Conservation (phyloP, 225 moss, liverwort and hornwort genomes). For the Antitrichia curtipendula region DNA sequence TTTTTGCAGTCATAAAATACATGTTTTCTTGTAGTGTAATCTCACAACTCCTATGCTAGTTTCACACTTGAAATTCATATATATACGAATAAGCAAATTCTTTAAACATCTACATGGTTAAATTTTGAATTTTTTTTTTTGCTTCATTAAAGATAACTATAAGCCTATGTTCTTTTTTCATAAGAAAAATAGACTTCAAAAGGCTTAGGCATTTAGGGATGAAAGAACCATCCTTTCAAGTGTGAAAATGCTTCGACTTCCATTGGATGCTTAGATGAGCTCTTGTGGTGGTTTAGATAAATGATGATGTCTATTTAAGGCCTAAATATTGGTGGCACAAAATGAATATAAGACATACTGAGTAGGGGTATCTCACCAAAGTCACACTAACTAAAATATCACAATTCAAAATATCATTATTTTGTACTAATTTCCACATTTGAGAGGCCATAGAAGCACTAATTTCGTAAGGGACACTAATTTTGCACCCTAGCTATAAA, state of each 20-base stretch:
- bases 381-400: not conserved
- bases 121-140: no score
- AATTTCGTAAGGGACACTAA: not conserved
- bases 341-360: accelerated
- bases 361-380: not conserved
- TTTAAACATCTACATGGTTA: no score
- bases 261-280: not conserved
- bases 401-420: not conserved
- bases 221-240: no score
- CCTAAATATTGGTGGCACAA: not conserved
- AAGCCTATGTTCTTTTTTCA: no score
- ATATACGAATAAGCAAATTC: no score
- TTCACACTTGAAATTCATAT: no score
- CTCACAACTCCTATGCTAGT: no score
- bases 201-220: no score
- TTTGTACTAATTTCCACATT: not conserved
- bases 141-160: no score
- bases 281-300: not conserved
- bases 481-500: not conserved
- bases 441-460: accelerated
- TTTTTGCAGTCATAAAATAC: no score
- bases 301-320: not conserved
- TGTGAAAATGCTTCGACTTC: not conserved
- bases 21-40: no score
- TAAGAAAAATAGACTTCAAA: no score